Conservation (phyloP, 176 grass and related monocot genomes). For the Bothriochloa decipiens region DNA sequence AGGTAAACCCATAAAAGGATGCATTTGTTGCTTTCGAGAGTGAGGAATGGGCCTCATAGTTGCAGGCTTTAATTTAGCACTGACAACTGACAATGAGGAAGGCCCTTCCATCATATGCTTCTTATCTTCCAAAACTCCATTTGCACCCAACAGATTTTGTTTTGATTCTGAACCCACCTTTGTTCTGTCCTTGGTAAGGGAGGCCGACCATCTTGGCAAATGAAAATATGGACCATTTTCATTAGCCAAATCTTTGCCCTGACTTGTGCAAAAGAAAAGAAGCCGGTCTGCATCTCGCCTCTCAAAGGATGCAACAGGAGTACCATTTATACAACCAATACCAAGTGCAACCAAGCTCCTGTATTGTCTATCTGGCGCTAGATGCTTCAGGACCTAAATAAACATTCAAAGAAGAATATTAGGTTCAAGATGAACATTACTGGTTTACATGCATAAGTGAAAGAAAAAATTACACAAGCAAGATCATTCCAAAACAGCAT, state of each 20-base stretch:
- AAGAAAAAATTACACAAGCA: constrained; percentile 2
- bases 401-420: constrained; percentile 40
- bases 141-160: constrained; percentile 34
- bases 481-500: background rate
- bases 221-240: constrained; percentile 52
- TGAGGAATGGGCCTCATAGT: constrained; percentile 86
- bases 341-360: constrained; percentile 91
- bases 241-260: constrained; percentile 46
- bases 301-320: constrained; percentile 87
- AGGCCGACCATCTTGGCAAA: constrained; percentile 70
- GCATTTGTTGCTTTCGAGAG: constrained; percentile 76
- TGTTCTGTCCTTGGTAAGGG: constrained; percentile 63
- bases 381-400: constrained; percentile 91
- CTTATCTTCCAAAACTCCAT: constrained; percentile 47
- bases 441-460: background rate
- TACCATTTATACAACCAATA: constrained; percentile 83
- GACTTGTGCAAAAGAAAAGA: constrained; percentile 85
- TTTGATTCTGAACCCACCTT: constrained; percentile 54
- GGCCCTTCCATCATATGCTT: constrained; percentile 39
- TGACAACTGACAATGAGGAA: constrained; percentile 33
- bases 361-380: constrained; percentile 79
- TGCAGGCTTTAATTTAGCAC: constrained; percentile 63
- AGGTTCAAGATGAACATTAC: constrained; percentile 12
- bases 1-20: constrained; percentile 70
- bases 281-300: constrained; percentile 84